Evolutionary conservation across 495 filamentous ascomycete species (phyloP).

Genomic region (Aspergillus diversus): DNA sequence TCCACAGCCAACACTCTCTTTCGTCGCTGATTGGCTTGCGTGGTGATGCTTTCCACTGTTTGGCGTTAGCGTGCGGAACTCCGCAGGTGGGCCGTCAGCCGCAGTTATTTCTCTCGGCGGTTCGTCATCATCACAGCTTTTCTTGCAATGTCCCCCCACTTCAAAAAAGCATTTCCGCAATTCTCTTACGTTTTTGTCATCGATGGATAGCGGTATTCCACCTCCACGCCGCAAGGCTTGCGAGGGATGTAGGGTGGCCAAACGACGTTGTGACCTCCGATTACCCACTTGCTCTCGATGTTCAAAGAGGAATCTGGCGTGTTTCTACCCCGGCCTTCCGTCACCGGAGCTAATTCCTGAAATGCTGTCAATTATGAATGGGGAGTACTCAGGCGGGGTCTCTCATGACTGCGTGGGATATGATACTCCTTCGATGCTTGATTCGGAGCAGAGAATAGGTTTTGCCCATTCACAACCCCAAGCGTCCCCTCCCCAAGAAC

Average conservation of each 20-base stretch:
- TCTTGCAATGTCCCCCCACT: not conserved
- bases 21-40: not conserved
- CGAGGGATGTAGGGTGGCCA: slow-evolving; percentile 55
- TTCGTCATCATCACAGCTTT: not conserved
- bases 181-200: slow-evolving; percentile 6
- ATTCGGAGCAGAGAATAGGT: not conserved
- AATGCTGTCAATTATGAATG: slow-evolving; percentile 9
- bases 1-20: slow-evolving; percentile 15
- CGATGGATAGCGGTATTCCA: slow-evolving; percentile 24
- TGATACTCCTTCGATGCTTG: not conserved
- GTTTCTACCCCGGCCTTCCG: slow-evolving; percentile 44
- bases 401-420: not conserved
- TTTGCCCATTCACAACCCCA: not conserved
- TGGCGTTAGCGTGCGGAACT: slow-evolving; percentile 36
- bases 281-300: slow-evolving; percentile 54
- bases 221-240: slow-evolving; percentile 56
- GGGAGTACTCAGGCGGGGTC: not conserved
- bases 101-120: slow-evolving; percentile 4
- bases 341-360: slow-evolving; percentile 14
- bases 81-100: slow-evolving; percentile 21
- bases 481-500: not conserved
- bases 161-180: not conserved
- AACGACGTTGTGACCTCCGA: slow-evolving; percentile 54
- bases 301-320: slow-evolving; percentile 40
- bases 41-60: not conserved